A percentile compares a stretch with the other conserved stretches of the same genome.
Conservation (phyloP, 148 eudicot genomes). For the Cornus controversa region DNA sequence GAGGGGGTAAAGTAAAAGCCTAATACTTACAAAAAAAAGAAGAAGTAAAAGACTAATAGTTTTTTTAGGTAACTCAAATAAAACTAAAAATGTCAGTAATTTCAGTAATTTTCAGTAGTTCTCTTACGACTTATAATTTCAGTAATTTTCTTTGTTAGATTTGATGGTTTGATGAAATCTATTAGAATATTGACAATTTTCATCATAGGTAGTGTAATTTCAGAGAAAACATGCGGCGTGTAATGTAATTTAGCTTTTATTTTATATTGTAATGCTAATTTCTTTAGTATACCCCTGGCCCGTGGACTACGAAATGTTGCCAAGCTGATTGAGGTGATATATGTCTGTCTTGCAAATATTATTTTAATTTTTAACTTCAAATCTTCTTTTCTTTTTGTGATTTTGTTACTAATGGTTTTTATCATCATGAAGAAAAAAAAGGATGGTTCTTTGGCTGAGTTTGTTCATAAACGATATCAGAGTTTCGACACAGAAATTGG, state of each 20-base stretch:
- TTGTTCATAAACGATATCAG: slow-evolving; percentile 80
- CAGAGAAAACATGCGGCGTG: no score
- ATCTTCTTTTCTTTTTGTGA: background rate
- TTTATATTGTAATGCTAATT: no score
- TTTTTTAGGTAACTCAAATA: background rate
- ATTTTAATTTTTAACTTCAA: background rate
- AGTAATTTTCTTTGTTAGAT: background rate
- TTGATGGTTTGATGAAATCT: no score
- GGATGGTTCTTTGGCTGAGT: slow-evolving; percentile 79
- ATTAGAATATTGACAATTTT: no score
- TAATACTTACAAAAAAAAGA: no score
- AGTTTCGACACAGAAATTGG: slow-evolving; percentile 86
- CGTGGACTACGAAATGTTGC: slow-evolving; percentile 96
- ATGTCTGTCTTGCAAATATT: background rate
- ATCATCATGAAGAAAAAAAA: slow-evolving; percentile 8
- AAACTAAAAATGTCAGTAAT: background rate
- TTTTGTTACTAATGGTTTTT: slow-evolving; percentile 5
- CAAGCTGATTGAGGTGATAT: slow-evolving; percentile 76
- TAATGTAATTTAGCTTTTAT: no score
- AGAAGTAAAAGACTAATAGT: no score
- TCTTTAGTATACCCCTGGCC: slow-evolving; percentile 43
- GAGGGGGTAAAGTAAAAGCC: no score
- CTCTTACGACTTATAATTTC: background rate
- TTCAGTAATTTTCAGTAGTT: background rate
- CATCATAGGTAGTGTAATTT: no score